A percentile compares a stretch with the other conserved stretches of the same genome.
Conservation (phyloP, 805 yeast species). For the Saturnispora hagleri region DNA sequence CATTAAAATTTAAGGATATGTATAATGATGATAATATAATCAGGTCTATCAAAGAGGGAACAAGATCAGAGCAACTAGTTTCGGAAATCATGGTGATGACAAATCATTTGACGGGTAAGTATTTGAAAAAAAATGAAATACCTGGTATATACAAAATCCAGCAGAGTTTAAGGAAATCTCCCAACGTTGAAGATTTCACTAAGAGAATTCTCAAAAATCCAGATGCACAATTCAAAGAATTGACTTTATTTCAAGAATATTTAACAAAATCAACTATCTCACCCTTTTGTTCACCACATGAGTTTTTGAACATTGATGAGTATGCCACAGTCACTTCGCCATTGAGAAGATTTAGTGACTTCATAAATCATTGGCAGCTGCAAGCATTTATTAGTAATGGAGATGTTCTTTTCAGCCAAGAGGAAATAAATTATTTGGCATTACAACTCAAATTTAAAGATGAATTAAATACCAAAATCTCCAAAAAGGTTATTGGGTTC, state of each 20-base stretch:
- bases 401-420: constrained; percentile 25
- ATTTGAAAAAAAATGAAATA: constrained; percentile 34
- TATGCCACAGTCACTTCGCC: constrained; percentile 87
- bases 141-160: constrained; percentile 43
- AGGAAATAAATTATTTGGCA: constrained; percentile 30
- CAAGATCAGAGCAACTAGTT: constrained; percentile 56
- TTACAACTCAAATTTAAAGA: constrained; percentile 39
- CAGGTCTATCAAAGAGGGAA: constrained; percentile 7
- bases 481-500: constrained; percentile 20
- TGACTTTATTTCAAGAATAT: constrained; percentile 35
- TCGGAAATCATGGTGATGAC: constrained; percentile 80
- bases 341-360: constrained; percentile 70
- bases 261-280: constrained; percentile 46
- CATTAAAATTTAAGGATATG: constrained; percentile 17
- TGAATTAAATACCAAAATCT: constrained; percentile 27
- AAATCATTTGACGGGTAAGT: constrained; percentile 49
- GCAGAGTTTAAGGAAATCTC: constrained; percentile 18
- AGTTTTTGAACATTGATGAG: constrained; percentile 48
- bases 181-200: constrained; percentile 15
- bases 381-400: constrained; percentile 33
- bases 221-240: constrained; percentile 30
- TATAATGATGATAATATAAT: constrained; percentile 11
- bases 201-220: constrained; percentile 17
- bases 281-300: constrained; percentile 40
- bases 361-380: constrained; percentile 72